Evolutionary conservation across 2,329 filamentous ascomycete species (phyloP).

Genomic region (Colletotrichum graminicola): DNA sequence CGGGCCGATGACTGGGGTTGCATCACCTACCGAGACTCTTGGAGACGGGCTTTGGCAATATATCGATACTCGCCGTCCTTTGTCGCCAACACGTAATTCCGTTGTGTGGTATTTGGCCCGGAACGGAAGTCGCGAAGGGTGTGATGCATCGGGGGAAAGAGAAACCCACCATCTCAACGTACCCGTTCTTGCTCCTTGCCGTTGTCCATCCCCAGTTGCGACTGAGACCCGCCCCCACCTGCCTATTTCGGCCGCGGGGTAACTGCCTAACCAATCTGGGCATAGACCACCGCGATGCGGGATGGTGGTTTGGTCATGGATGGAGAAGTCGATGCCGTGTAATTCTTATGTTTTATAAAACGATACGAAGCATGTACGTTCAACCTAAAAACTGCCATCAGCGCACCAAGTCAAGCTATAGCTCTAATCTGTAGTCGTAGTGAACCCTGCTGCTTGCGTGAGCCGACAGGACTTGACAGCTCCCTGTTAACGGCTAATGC

Average conservation of each 20-base stretch:
- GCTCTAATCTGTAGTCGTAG: no score
- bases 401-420: no score
- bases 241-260: constrained; percentile 1
- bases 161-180: background rate
- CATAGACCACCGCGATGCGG: background rate
- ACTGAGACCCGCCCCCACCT: background rate
- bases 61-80: background rate
- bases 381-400: no score
- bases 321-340: background rate
- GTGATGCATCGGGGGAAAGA: background rate
- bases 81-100: background rate
- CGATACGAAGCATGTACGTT: no score
- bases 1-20: background rate
- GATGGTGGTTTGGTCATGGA: no score
- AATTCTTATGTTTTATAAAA: no score
- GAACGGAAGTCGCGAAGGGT: no score
- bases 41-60: background rate
- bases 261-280: background rate
- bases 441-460: background rate
- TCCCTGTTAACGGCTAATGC: background rate
- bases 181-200: background rate
- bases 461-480: background rate
- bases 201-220: background rate
- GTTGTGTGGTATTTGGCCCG: background rate
- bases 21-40: background rate